Conservation (phyloP, 306 rosid species). For the Pterocarpus santalinus region DNA sequence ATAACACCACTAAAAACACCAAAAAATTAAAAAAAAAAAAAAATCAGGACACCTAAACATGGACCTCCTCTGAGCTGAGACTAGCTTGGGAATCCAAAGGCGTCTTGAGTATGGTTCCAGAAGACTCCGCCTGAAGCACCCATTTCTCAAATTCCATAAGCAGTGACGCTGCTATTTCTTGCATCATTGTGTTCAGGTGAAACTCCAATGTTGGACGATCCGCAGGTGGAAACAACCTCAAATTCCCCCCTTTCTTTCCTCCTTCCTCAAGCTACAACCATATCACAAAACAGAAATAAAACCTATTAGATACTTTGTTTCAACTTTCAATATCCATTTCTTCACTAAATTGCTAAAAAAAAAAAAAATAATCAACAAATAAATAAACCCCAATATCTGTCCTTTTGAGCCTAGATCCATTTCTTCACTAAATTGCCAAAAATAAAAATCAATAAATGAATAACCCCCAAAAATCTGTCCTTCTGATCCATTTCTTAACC, state of each 20-base stretch:
- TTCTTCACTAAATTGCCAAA: neutral
- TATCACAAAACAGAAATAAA: neutral
- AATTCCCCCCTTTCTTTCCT: conserved; percentile 73
- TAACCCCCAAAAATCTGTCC: neutral
- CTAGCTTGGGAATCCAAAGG: conserved; percentile 99
- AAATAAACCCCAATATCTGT: neutral
- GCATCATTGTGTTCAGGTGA: conserved; percentile 96
- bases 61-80: conserved; percentile 99
- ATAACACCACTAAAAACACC: conserved; percentile 34
- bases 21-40: conserved; percentile 7
- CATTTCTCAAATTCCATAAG: conserved; percentile 98
- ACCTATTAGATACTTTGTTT: neutral
- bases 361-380: neutral
- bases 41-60: conserved; percentile 94
- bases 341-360: neutral
- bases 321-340: neutral
- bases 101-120: conserved; percentile 96
- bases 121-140: conserved; percentile 96
- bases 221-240: conserved; percentile 95
- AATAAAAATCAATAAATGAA: neutral
- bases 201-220: conserved; percentile 85
- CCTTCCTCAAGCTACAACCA: conserved; percentile 87
- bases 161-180: conserved; percentile 89
- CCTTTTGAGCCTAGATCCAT: neutral
- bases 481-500: no score